These are phyloP conservation scores for Suillus cothurnatus DNA, from an alignment of 768 basidiomycete species.

Conservation along the genomic window DNA sequence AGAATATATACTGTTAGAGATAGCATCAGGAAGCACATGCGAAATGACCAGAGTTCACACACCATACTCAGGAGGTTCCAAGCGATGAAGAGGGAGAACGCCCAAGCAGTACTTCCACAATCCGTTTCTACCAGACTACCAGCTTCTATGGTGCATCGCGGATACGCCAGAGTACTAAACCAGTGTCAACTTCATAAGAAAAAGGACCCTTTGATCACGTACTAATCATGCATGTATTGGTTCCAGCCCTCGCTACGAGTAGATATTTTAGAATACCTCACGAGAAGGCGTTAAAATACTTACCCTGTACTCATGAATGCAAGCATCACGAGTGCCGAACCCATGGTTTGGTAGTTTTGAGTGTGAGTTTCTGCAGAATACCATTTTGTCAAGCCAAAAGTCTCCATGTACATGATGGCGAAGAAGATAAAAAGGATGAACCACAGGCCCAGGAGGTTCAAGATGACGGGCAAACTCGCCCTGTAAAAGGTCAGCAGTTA, in stretches of 20 bases:
- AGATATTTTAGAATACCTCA: conserved; percentile 9
- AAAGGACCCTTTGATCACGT: conserved; percentile 29
- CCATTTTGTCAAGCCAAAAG: conserved; percentile 92
- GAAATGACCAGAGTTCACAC: conserved; percentile 20
- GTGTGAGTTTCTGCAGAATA: conserved; percentile 64
- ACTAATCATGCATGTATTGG: conserved; percentile 97
- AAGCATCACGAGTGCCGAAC: conserved; percentile 83
- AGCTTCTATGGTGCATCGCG: conserved; percentile 71
- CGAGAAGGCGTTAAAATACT: conserved; percentile 23
- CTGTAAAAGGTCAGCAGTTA: conserved; percentile 39
- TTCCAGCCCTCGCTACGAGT: conserved; percentile 88
- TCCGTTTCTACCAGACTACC: conserved; percentile 63
- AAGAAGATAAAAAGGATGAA: conserved; percentile 89
- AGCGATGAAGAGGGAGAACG: conserved; percentile 84
- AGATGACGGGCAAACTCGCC: conserved; percentile 82
- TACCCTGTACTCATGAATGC: conserved; percentile 94
- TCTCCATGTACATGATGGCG: conserved; percentile 84
- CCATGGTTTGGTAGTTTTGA: conserved; percentile 80
- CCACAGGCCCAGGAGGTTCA: conserved; percentile 88
- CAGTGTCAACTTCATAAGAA: neutral
- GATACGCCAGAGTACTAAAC: conserved; percentile 73
- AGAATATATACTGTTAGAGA: conserved; percentile 80
- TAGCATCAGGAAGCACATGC: neutral
- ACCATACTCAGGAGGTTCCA: conserved; percentile 98
- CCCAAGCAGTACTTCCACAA: conserved; percentile 85